phyloP scores from a whole-genome alignment of 2,329 filamentous ascomycete genomes.

The Sphaerostilbella broomeana region DNA sequence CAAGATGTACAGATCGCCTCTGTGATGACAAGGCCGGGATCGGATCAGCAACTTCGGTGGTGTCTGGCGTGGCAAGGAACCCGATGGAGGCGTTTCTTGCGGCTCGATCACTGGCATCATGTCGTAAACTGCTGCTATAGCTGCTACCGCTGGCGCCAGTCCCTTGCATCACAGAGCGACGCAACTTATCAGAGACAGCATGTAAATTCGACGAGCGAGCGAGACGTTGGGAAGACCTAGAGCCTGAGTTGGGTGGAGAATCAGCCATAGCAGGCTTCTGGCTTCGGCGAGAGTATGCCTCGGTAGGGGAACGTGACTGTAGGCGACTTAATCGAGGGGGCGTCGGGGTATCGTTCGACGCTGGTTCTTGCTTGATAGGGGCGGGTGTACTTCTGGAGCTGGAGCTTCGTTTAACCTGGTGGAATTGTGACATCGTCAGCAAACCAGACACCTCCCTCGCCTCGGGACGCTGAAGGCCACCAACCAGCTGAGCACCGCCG shows the following conservation, averaged over 20 bases:
- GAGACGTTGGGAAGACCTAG: constrained; percentile 20
- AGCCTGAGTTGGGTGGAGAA: constrained; percentile 21
- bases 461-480: constrained; percentile 2
- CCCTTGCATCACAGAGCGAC: constrained; percentile 28
- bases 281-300: constrained; percentile 25
- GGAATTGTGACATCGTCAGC: background rate
- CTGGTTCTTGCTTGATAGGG: constrained; percentile 21
- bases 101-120: constrained; percentile 20
- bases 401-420: constrained; percentile 18
- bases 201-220: constrained; percentile 25
- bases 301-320: constrained; percentile 29
- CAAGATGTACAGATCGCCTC: constrained; percentile 35
- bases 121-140: constrained; percentile 15
- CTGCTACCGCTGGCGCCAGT: constrained; percentile 9
- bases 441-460: too few species aligned
- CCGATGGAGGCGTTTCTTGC: constrained; percentile 21
- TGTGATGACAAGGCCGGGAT: constrained; percentile 31
- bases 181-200: constrained; percentile 29
- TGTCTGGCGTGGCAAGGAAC: constrained; percentile 52
- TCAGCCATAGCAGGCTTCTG: constrained; percentile 26
- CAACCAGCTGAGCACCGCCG: constrained; percentile 18
- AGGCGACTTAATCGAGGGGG: constrained; percentile 24
- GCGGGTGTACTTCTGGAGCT: constrained; percentile 22
- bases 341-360: constrained; percentile 21
- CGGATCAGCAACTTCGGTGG: constrained; percentile 37